Base-by-base conservation (phyloP, 2,329 filamentous ascomycete genomes). In the Trichoderma breve region DNA sequence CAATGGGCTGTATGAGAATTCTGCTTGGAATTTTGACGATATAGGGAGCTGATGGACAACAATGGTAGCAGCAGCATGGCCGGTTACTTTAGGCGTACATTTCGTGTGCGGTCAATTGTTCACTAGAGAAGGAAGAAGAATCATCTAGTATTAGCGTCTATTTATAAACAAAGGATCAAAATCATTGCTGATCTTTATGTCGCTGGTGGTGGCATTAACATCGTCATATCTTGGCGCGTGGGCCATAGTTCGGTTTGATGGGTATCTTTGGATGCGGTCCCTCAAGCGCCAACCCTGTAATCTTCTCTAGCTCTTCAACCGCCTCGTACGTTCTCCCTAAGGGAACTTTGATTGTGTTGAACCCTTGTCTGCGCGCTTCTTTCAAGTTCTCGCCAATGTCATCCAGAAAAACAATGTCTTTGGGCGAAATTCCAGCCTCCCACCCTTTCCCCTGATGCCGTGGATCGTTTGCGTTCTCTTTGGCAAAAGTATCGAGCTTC, bases 381-480 rank as follows among this genome's bases (percentile, higher is more conserved):
- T 95, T 96, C 72, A 98, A 81, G 80, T 99, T 99, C 81, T 95
- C 91, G 2, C 96, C 96, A 80, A 99, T 97, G 77, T 98, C 95
- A 80, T 98, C 96, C 64, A 98, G 82, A 79, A 99, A 99, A 5
- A 97, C 82, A 58, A 98, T 85, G 70, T 98, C 93, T 0, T 83
- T 83, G 0, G 91, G 83, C 71, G 83, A 80, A 9, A 97, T 84
- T 0, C 86, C 84, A 5, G 67, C 81, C 18, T 80, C 81, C 84
- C 86, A 87, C 4, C 85, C 86, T 43, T 81, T 75, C 9, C 74
- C 76, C 73, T 75, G 76, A 0, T 83, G 84, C 74, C 83, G 80
- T 2, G 77, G 70, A 18, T 82, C 81, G 3, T 75, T 70, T 3
- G 83, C 83, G 62, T 89, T 89, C 28, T 84, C 81, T 77, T 83